These are phyloP conservation scores for Globisporangium splendens DNA, from an alignment of 352 stramenopile genomes.

Conservation along the genomic window DNA sequence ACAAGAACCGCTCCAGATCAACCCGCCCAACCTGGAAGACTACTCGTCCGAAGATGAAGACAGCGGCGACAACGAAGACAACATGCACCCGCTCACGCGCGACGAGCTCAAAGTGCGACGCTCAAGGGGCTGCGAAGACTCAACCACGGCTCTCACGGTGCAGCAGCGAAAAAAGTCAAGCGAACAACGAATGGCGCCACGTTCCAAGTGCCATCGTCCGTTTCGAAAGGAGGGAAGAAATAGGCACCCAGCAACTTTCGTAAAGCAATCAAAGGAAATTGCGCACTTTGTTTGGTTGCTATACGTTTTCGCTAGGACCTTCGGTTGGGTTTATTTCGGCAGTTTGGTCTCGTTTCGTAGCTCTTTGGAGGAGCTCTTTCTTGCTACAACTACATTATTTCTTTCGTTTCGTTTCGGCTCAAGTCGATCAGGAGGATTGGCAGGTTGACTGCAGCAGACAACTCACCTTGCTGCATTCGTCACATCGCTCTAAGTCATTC, in stretches of 20 bases:
- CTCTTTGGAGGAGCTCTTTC: no score
- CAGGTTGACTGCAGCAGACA: no score
- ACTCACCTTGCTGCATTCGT: no score
- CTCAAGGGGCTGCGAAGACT: slow-evolving; percentile 75
- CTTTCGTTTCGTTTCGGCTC: no score
- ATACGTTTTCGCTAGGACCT: no score
- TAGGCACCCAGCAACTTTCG: slow-evolving; percentile 1
- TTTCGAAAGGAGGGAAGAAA: slow-evolving; percentile 12
- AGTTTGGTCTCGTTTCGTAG: no score
- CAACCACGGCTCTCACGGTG: slow-evolving; percentile 31
- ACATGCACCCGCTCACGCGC: slow-evolving; percentile 86
- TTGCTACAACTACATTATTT: no score
- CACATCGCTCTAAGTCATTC: no score
- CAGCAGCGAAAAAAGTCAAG: slow-evolving; percentile 26
- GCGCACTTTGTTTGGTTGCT: no score
- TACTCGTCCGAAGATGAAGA: slow-evolving; percentile 93
- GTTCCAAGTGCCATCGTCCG: slow-evolving; percentile 2
- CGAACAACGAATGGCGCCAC: slow-evolving; percentile 16
- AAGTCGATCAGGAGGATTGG: no score
- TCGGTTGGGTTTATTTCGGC: no score
- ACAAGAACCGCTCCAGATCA: slow-evolving; percentile 89
- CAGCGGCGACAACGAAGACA: slow-evolving; percentile 81
- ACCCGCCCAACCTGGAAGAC: slow-evolving; percentile 92
- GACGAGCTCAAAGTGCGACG: slow-evolving; percentile 92
- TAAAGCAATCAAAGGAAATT: neutral